Conservation (phyloP, 768 basidiomycete species). For the Cyclocybe cylindracea region DNA sequence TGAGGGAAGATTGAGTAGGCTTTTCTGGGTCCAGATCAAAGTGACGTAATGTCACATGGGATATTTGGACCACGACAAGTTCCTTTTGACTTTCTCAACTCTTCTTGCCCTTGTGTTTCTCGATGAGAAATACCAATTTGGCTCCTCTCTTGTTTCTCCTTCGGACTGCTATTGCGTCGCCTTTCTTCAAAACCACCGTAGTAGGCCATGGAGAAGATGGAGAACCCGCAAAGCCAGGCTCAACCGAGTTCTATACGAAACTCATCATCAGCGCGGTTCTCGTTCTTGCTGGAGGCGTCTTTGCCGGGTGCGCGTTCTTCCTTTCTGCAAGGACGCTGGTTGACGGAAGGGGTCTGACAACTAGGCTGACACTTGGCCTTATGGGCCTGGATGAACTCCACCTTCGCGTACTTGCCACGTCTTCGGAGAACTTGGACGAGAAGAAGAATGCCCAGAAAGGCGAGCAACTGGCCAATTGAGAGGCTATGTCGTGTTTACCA, state of each 20-base stretch:
- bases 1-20: no score
- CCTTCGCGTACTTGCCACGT: conserved; percentile 79
- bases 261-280: conserved; percentile 64
- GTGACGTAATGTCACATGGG: no score
- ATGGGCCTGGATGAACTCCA: conserved; percentile 95
- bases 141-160: conserved; percentile 22
- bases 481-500: not conserved
- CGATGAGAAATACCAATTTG: conserved; percentile 5
- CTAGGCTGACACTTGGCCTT: conserved; percentile 83
- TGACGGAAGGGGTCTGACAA: not conserved
- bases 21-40: no score
- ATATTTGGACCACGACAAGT: no score
- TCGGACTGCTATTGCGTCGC: conserved; percentile 25
- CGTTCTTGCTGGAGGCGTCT: conserved; percentile 86
- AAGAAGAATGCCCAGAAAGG: conserved; percentile 72
- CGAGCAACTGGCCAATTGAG: conserved; percentile 16
- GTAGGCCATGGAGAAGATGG: conserved; percentile 15
- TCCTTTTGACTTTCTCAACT: no score
- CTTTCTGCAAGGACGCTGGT: not conserved
- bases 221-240: conserved; percentile 36
- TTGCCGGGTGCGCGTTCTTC: conserved; percentile 71
- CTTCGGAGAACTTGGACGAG: conserved; percentile 75
- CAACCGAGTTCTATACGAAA: conserved; percentile 75
- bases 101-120: not conserved
- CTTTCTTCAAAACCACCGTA: conserved; percentile 14